These are phyloP conservation scores for Cotoneaster glaucophyllus DNA, from an alignment of 306 rosid genomes.

Conservation along the genomic window DNA sequence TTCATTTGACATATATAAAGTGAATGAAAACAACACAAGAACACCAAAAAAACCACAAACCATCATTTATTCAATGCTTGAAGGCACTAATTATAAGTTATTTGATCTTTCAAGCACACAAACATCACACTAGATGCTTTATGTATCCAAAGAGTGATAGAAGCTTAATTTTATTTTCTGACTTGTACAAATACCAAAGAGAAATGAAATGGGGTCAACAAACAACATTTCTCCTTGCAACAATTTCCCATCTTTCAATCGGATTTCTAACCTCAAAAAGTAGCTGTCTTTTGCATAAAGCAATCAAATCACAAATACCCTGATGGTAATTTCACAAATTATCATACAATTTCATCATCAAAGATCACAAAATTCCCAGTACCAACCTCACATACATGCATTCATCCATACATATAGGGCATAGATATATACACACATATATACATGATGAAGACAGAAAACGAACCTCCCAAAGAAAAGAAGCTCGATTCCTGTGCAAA, in stretches of 20 bases:
- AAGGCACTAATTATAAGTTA: too few relatives aligned
- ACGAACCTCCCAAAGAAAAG: conserved; percentile 20
- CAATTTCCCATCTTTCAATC: background rate
- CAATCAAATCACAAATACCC: background rate
- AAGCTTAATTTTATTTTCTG: too few relatives aligned
- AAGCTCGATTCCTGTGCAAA: conserved; percentile 6
- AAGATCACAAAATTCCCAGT: background rate
- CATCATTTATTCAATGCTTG: too few relatives aligned
- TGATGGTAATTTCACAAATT: background rate
- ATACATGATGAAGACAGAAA: background rate
- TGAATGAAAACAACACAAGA: too few relatives aligned
- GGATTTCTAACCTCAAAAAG: conserved; percentile 1
- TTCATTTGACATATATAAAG: too few relatives aligned
- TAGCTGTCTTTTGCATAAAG: background rate
- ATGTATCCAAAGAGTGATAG: too few relatives aligned
- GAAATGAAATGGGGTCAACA: background rate
- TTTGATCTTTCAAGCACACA: too few relatives aligned
- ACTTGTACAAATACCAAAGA: too few relatives aligned
- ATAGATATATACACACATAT: too few relatives aligned
- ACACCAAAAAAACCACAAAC: too few relatives aligned
- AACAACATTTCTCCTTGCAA: background rate
- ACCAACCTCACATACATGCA: background rate
- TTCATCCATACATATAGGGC: background rate
- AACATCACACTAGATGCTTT: too few relatives aligned
- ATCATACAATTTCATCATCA: background rate